A percentile compares a stretch with the other conserved stretches of the same genome.
These are phyloP conservation scores for Gilbertella persicaria DNA, from an alignment of 371 early-diverging fungal genomes.

Conservation along the genomic window DNA sequence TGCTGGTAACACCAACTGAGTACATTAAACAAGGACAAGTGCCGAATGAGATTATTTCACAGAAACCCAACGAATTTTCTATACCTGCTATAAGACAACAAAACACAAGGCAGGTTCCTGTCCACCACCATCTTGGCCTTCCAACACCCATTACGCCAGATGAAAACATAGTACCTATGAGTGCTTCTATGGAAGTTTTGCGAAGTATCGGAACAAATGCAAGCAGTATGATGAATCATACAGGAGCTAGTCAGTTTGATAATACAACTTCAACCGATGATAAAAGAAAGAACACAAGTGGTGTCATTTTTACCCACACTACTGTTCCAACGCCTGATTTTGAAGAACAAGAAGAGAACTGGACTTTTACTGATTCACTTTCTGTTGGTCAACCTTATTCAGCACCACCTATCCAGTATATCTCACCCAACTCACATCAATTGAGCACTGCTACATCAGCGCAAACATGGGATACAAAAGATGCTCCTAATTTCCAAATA, in stretches of 20 bases:
- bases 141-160: neutral
- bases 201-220: constrained; percentile 36
- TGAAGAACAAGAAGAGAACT: constrained; percentile 25
- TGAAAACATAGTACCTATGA: too few species aligned
- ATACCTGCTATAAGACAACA: constrained; percentile 24
- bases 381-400: constrained; percentile 18
- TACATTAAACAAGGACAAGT: constrained; percentile 27
- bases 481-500: constrained; percentile 8
- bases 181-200: constrained; percentile 44
- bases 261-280: too few species aligned
- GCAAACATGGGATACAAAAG: constrained; percentile 29
- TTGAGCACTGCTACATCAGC: constrained; percentile 34
- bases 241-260: constrained; percentile 7
- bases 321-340: constrained; percentile 3
- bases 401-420: constrained; percentile 38
- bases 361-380: constrained; percentile 33
- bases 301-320: constrained; percentile 26
- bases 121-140: constrained; percentile 17
- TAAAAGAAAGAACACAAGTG: constrained; percentile 2
- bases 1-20: constrained; percentile 19
- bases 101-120: constrained; percentile 16
- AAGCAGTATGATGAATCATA: constrained; percentile 26
- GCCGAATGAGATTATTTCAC: constrained; percentile 40
- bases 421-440: constrained; percentile 31
- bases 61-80: constrained; percentile 50